phyloP scores from a whole-genome alignment of 1,284 basidiomycete genomes.

The Melampsora larici-populina region DNA sequence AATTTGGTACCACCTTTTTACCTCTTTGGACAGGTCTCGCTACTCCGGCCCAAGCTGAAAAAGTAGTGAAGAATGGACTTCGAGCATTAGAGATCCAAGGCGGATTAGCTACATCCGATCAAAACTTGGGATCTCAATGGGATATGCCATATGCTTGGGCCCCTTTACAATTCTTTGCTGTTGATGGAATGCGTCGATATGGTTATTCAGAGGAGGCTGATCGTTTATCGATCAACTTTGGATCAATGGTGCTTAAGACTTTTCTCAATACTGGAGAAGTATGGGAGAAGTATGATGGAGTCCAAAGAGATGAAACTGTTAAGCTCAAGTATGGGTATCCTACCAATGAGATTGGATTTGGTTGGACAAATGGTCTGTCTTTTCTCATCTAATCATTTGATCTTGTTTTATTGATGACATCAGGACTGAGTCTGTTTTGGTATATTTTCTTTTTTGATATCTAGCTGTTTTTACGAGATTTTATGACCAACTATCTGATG shows the following conservation, averaged over 20 bases:
- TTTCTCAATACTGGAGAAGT: constrained; percentile 7
- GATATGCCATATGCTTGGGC: constrained; percentile 40
- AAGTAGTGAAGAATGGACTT: not conserved
- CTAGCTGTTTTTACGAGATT: constrained; percentile 26
- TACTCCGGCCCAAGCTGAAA: not conserved
- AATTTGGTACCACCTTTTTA: constrained; percentile 28
- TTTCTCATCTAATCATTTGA: not conserved
- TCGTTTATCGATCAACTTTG: constrained; percentile 27
- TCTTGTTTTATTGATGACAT: not conserved
- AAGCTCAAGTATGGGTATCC: constrained; percentile 36
- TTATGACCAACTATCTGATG: constrained; percentile 24
- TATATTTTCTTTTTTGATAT: not conserved
- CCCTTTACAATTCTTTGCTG: constrained; percentile 33
- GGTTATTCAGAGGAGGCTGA: not conserved
- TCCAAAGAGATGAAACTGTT: constrained; percentile 17
- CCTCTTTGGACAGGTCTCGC: constrained; percentile 36
- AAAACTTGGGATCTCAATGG: constrained; percentile 23
- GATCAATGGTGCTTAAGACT: constrained; percentile 32
- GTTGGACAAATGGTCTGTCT: constrained; percentile 38
- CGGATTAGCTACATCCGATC: constrained; percentile 22
- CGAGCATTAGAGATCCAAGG: constrained; percentile 11
- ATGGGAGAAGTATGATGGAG: constrained; percentile 39
- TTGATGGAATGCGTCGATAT: constrained; percentile 28
- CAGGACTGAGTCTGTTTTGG: not conserved
- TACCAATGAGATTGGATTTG: constrained; percentile 30